phyloP scores from a whole-genome alignment of 2,329 filamentous ascomycete species.

The Aspergillus sp. region DNA sequence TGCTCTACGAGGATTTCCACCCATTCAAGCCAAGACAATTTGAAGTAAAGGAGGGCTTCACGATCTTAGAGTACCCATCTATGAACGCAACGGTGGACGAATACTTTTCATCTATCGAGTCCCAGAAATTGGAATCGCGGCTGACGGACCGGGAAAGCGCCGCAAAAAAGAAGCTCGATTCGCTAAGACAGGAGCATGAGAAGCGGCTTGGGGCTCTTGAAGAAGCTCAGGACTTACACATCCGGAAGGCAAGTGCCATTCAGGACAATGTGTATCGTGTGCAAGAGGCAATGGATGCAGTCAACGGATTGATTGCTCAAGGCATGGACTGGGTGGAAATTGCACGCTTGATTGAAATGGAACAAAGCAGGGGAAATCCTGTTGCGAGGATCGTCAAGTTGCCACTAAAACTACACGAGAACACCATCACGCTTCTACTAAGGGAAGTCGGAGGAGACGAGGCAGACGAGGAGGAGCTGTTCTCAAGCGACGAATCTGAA shows the following conservation, averaged over 20 bases:
- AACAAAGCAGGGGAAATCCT: slow-evolving; percentile 76
- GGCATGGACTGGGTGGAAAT: slow-evolving; percentile 99
- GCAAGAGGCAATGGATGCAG: slow-evolving; percentile 86
- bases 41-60: slow-evolving; percentile 62
- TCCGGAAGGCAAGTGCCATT: slow-evolving; percentile 85
- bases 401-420: slow-evolving; percentile 86
- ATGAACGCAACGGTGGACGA: slow-evolving; percentile 95
- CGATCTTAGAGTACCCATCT: slow-evolving; percentile 73
- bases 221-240: slow-evolving; percentile 75
- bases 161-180: slow-evolving; percentile 80
- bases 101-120: slow-evolving; percentile 95
- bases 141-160: slow-evolving; percentile 77
- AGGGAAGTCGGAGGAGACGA: slow-evolving; percentile 67
- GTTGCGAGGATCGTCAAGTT: slow-evolving; percentile 85
- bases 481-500: slow-evolving; percentile 58
- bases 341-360: slow-evolving; percentile 80
- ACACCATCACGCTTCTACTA: slow-evolving; percentile 77
- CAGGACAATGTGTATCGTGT: slow-evolving; percentile 88
- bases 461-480: slow-evolving; percentile 64
- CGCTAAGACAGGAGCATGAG: slow-evolving; percentile 78
- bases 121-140: slow-evolving; percentile 83
- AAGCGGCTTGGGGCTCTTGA: slow-evolving; percentile 83
- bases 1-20: slow-evolving; percentile 93
- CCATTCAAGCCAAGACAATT: slow-evolving; percentile 86
- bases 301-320: slow-evolving; percentile 86